These are phyloP conservation scores for Rhizoctonia solani DNA, from an alignment of 1,284 basidiomycete genomes.

Conservation along the genomic window DNA sequence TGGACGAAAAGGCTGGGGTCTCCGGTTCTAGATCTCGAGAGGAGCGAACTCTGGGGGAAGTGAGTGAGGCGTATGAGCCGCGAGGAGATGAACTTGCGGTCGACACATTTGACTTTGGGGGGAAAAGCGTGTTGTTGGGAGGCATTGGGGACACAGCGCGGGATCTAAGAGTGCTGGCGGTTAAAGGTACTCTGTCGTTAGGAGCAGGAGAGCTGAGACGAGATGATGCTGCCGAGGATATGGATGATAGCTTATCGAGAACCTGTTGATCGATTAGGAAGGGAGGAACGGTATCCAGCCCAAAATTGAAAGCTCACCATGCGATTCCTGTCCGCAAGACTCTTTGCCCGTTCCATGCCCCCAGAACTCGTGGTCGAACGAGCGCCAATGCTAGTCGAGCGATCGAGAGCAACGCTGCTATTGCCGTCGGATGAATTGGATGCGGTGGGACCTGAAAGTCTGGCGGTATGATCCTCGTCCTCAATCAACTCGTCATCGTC, in stretches of 20 bases:
- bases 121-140: slow-evolving; percentile 21
- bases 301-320: slow-evolving; percentile 27
- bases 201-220: slow-evolving; percentile 26
- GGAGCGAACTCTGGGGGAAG: slow-evolving; percentile 13
- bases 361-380: slow-evolving; percentile 33
- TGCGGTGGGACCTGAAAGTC: slow-evolving; percentile 23
- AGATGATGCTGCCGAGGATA: slow-evolving; percentile 27
- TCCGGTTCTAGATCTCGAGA: slow-evolving; percentile 18
- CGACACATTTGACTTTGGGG: slow-evolving; percentile 23
- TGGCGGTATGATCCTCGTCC: slow-evolving; percentile 39
- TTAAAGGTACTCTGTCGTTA: slow-evolving; percentile 11
- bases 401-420: slow-evolving; percentile 10
- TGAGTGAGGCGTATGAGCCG: not conserved
- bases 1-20: not conserved
- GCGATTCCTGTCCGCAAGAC: slow-evolving; percentile 37
- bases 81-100: slow-evolving; percentile 15
- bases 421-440: slow-evolving; percentile 27
- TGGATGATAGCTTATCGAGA: slow-evolving; percentile 36
- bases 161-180: slow-evolving; percentile 20
- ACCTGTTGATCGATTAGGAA: slow-evolving; percentile 9
- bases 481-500: slow-evolving; percentile 34
- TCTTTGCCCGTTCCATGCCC: slow-evolving; percentile 30
- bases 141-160: slow-evolving; percentile 25
- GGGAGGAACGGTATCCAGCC: not conserved
- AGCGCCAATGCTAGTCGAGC: slow-evolving; percentile 22